Evolutionary conservation across 176 grass and related monocot species (phyloP).

Genomic region (Carex cristatella): DNA sequence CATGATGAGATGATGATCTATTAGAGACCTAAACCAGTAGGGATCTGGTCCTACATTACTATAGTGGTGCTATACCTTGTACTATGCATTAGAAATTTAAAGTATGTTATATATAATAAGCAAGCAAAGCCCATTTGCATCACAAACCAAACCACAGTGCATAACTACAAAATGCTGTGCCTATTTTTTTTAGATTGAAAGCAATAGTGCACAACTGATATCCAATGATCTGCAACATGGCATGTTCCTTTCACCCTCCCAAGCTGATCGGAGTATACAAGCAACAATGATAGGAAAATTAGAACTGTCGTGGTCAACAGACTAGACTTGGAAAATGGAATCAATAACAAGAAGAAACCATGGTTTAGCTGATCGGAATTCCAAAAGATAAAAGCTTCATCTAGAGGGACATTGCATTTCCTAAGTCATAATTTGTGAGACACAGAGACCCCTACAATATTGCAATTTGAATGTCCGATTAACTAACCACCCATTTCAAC

Average conservation of each 20-base stretch:
- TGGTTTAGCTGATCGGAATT: neutral
- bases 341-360: neutral
- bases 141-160: neutral
- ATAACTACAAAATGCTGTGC: neutral
- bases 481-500: neutral
- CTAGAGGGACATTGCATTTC: neutral
- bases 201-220: neutral
- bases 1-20: neutral
- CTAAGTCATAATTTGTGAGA: neutral
- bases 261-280: neutral
- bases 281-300: neutral
- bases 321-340: neutral
- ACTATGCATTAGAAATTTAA: neutral
- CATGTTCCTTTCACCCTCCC: neutral
- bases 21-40: neutral
- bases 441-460: neutral
- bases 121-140: neutral
- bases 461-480: neutral
- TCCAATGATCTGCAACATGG: neutral
- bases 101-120: neutral
- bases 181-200: neutral
- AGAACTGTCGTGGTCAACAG: neutral
- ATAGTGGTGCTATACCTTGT: neutral
- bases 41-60: neutral
- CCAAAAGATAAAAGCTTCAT: neutral